phyloP scores from a whole-genome alignment of 1,284 basidiomycete genomes.

The Microbotryum violaceum region DNA sequence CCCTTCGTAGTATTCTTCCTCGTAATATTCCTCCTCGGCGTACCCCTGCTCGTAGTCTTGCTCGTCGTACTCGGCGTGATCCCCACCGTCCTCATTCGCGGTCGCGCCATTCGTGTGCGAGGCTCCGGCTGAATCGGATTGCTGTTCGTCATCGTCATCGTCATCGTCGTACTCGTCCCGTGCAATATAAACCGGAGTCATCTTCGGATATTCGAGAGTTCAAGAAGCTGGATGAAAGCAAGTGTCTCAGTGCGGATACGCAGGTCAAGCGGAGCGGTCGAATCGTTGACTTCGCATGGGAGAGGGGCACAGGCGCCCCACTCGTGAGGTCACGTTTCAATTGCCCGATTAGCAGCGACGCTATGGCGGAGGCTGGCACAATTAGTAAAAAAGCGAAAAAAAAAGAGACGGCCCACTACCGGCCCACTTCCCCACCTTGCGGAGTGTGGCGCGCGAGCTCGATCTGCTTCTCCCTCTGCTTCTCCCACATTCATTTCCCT shows the following conservation, averaged over 20 bases:
- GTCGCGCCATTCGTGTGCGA: neutral
- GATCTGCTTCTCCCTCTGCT: neutral
- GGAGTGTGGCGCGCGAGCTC: neutral
- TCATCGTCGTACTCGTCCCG: constrained; percentile 6
- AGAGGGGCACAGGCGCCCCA: too few relatives aligned
- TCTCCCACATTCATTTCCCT: neutral
- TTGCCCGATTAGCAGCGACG: too few relatives aligned
- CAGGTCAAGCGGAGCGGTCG: too few relatives aligned
- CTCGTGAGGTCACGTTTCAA: too few relatives aligned
- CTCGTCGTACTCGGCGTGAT: neutral
- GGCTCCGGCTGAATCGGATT: neutral
- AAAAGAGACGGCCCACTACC: too few relatives aligned
- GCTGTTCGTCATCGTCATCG: neutral
- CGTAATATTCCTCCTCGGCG: neutral
- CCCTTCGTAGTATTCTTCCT: constrained; percentile 4
- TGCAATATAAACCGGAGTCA: neutral
- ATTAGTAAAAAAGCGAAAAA: too few relatives aligned
- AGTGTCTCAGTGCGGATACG: neutral
- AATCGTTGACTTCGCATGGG: too few relatives aligned
- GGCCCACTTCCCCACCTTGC: too few relatives aligned
- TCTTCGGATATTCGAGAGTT: neutral
- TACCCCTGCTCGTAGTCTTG: neutral
- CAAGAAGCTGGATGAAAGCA: neutral
- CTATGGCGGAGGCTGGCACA: too few relatives aligned
- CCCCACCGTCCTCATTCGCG: neutral